Evolutionary conservation across 352 stramenopile genomes (phyloP).

Genomic region (Globisporangium camurandrum): DNA sequence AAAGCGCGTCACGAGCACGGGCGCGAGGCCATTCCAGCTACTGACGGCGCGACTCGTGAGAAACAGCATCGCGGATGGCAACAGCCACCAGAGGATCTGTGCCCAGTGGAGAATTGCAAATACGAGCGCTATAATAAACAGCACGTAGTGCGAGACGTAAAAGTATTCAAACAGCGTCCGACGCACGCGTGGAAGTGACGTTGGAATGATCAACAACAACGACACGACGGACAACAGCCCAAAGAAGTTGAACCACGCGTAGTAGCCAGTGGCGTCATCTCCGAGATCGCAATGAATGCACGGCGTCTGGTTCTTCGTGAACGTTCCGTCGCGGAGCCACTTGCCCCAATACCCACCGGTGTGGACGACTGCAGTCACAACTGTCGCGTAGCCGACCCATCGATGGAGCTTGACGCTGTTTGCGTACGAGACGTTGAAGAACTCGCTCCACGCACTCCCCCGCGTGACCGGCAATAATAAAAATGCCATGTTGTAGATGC

Average conservation of each 20-base stretch:
- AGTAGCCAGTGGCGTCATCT: constrained; percentile 3
- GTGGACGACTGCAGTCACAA: constrained; percentile 18
- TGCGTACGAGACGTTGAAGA: constrained; percentile 25
- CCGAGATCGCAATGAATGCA: constrained; percentile 31
- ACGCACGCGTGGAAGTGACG: constrained; percentile 28
- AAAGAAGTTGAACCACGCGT: constrained; percentile 33
- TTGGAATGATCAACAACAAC: constrained; percentile 26
- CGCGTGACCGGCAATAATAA: constrained; percentile 26
- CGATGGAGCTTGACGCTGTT: constrained; percentile 35
- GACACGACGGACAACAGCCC: constrained; percentile 26
- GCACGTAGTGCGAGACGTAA: constrained; percentile 36
- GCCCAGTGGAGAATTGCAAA: constrained; percentile 32
- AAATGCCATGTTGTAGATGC: constrained; percentile 34
- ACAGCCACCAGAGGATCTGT: constrained; percentile 25
- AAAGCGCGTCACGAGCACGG: constrained; percentile 22
- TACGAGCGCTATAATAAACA: constrained; percentile 25
- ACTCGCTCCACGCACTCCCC: constrained; percentile 29
- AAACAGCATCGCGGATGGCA: constrained; percentile 31
- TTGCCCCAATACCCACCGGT: constrained; percentile 17
- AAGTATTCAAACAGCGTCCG: constrained; percentile 35
- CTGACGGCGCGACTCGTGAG: constrained; percentile 25
- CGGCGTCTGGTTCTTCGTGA: constrained; percentile 18
- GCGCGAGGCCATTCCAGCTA: constrained; percentile 13
- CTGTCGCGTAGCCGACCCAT: constrained; percentile 20
- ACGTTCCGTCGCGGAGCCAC: constrained; percentile 19